These are phyloP conservation scores for Ogataea zsoltii DNA, from an alignment of 805 yeast species.

Conservation along the genomic window DNA sequence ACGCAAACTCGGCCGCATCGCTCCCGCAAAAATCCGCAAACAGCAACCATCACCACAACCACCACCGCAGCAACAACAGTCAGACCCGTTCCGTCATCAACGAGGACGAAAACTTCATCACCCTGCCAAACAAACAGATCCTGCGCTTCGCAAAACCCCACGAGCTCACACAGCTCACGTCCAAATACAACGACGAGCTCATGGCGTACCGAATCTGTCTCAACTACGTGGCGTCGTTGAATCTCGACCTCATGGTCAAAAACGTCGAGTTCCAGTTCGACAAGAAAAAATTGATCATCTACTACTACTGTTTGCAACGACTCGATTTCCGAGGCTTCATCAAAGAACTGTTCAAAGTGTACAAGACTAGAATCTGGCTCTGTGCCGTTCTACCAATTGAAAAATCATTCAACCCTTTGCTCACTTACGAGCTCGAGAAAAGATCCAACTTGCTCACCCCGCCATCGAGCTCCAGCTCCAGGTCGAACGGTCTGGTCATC, in stretches of 20 bases:
- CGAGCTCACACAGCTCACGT: slow-evolving; percentile 61
- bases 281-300: slow-evolving; percentile 72
- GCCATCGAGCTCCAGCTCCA: slow-evolving; percentile 27
- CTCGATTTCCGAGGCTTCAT: slow-evolving; percentile 74
- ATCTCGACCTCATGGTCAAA: slow-evolving; percentile 57
- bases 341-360: slow-evolving; percentile 70
- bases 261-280: slow-evolving; percentile 84
- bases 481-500: slow-evolving; percentile 36
- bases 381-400: slow-evolving; percentile 63
- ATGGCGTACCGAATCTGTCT: slow-evolving; percentile 68
- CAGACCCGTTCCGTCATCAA: slow-evolving; percentile 41
- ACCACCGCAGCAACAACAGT: slow-evolving; percentile 16
- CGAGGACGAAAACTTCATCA: slow-evolving; percentile 59
- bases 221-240: slow-evolving; percentile 40
- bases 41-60: slow-evolving; percentile 16
- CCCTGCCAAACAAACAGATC: slow-evolving; percentile 77
- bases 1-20: slow-evolving; percentile 21
- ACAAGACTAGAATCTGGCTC: slow-evolving; percentile 81
- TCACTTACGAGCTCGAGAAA: slow-evolving; percentile 33
- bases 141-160: slow-evolving; percentile 73
- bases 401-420: slow-evolving; percentile 31
- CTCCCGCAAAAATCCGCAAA: slow-evolving; percentile 21
- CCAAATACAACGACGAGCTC: slow-evolving; percentile 69
- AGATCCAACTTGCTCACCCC: slow-evolving; percentile 13
- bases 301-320: slow-evolving; percentile 63